Evolutionary conservation across 306 rosid species (phyloP).

Genomic region (Medicago lupulina): DNA sequence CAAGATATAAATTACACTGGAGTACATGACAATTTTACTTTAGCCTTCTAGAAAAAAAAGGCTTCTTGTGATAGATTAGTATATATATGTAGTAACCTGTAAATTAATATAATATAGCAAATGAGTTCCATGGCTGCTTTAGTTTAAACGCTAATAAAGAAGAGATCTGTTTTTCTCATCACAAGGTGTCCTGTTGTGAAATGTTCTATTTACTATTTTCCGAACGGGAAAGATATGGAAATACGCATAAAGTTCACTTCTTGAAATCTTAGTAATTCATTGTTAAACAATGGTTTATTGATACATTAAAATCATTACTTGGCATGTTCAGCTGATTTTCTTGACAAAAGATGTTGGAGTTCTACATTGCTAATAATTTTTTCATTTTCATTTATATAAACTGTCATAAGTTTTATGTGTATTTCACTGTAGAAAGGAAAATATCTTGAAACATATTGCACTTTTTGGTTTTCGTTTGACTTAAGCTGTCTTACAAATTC

Average conservation of each 20-base stretch:
- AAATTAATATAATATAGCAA: background rate
- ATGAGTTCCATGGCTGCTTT: background rate
- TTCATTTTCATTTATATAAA: conserved; percentile 22
- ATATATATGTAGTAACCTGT: background rate
- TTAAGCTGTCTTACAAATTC: conserved; percentile 86
- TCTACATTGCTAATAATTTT: background rate
- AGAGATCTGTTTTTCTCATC: background rate
- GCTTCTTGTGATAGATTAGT: background rate
- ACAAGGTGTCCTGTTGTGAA: background rate
- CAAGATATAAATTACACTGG: background rate
- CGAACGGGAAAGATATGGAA: conserved; percentile 5
- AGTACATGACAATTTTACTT: background rate
- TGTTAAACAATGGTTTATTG: background rate
- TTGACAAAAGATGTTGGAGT: conserved; percentile 14
- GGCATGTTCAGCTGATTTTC: background rate
- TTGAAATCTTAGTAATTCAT: background rate
- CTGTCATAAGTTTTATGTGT: conserved; percentile 20
- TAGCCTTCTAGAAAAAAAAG: background rate
- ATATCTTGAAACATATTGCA: conserved; percentile 26
- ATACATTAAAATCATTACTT: background rate
- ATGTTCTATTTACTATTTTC: background rate
- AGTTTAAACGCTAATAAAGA: background rate
- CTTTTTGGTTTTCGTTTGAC: conserved; percentile 48
- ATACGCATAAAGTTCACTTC: background rate
- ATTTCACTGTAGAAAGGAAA: conserved; percentile 25